Evolutionary conservation across 116 monocot species (phyloP), one percentile per base, ranked within the genome.

Genomic region (Trichopus zeylanicus): DNA sequence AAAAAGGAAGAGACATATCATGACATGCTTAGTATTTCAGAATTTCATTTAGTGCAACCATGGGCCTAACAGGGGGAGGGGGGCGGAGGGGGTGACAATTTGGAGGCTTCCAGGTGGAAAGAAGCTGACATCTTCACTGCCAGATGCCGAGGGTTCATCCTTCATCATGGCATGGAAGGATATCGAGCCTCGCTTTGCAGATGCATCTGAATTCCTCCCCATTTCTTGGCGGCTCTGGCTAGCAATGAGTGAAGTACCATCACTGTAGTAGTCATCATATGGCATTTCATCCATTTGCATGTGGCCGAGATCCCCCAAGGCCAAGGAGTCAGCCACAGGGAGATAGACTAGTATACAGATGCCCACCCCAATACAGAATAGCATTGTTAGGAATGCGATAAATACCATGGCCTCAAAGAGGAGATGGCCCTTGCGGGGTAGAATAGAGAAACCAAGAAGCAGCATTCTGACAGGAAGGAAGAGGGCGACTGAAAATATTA

Each of bases 341-440:
- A 64, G 76, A 51, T 89, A 92, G n/a, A 99, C 92, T 9, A 99
- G 83, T 75, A 99, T 73, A 29, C 55, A 75, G 27, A 99, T 61
- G 9, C 88, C 80, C 4, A 86, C 69, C 37, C 60, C 31, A 7
- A 63, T 63, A 56, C 83, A 83, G 32, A 75, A 53, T 12, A 83
- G 51, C 31, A 88, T 68, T 78, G 71, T 29, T 31, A 85, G 35
- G 68, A 99, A 99, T 39, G 88, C 88, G 20, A 83, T 29, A 60
- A 99, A 99, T 47, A 84, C 86, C 52, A 88, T 57, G 3, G 72
- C 65, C 59, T 99, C 92, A 51, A 76, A 83, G 5, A 51, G 66
- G 48, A 78, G 19, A 23, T 60, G 56, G 15, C 82, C 81, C 12
- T 75, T 81, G 16, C 23, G 51, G 4, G 88, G 65, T 52, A 92